Percentiles rank a stretch among this genome's conserved stretches.
phyloP scores from a whole-genome alignment of 2,329 filamentous ascomycete genomes.

The Colletotrichum karsti region DNA sequence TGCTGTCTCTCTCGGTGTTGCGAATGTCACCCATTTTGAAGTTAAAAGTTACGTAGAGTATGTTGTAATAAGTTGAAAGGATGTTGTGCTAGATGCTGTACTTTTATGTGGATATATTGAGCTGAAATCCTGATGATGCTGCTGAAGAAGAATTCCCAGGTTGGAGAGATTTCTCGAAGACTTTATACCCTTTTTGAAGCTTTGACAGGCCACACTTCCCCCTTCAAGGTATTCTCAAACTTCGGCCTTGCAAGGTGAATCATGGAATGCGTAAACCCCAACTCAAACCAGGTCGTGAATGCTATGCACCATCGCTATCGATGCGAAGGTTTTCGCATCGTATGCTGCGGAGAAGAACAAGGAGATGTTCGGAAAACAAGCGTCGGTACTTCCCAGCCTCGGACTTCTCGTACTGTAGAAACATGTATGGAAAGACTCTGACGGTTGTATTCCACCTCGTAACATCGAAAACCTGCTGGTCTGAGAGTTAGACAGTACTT shows the following conservation, averaged over 20 bases:
- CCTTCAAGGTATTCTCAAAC: background rate
- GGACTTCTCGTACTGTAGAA: background rate
- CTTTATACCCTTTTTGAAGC: slow-evolving; percentile 6
- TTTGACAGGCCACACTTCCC: background rate
- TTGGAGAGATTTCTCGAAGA: background rate
- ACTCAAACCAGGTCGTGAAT: slow-evolving; percentile 1
- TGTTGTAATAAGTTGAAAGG: slow-evolving; percentile 1
- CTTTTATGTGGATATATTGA: background rate
- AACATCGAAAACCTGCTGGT: background rate
- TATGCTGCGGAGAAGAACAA: background rate
- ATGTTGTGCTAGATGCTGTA: background rate
- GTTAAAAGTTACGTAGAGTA: slow-evolving; percentile 26
- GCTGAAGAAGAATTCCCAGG: rapidly evolving
- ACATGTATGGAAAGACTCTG: background rate
- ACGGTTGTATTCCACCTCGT: background rate
- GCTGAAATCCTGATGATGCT: background rate
- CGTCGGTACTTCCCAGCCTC: background rate
- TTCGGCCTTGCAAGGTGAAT: slow-evolving; percentile 15
- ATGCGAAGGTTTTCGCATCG: slow-evolving; percentile 21
- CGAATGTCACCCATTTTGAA: slow-evolving; percentile 28
- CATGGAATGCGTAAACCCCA: slow-evolving; percentile 11
- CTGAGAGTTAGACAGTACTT: background rate
- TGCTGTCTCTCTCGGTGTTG: slow-evolving; percentile 21
- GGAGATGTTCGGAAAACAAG: background rate
- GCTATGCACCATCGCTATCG: slow-evolving; percentile 4